Base-by-base conservation (phyloP, 345 rosid genomes). In the Citrus trifoliata region DNA sequence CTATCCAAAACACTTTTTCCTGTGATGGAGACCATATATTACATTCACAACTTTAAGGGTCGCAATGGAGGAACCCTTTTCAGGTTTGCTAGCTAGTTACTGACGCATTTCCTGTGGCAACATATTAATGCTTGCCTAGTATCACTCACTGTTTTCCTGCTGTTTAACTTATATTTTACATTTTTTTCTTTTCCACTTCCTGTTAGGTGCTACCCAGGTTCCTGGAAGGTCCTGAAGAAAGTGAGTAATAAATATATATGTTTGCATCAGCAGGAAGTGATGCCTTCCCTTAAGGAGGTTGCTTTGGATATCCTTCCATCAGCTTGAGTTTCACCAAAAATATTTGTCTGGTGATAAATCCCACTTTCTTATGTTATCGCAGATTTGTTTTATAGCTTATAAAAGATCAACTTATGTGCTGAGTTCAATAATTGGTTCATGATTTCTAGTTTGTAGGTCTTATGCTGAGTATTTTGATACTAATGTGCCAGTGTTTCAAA, bases 251-350 rank as follows among this genome's bases (percentile, higher is more conserved):
- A 24, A 1, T 86, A 76, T 61, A 69, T 87, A 0, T 90, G 91
- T 79, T 33, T 93, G 84, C 97, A 93, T 78, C 91, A 91, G 82
- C 98, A 88, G 85, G 92, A 90, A 75, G 61, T 59, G 24, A 95
- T 93, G 98, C 98, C 98, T 35, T 92, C 98, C 32, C 97, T 95
- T 19, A 93, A 93, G 80, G 97, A 93, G 87, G 98, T 95, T 60
- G 97, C 98, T 21, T 66, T 93, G 53, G 83, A 95, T 75, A 93
- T 93, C 79, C 97, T 95, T 76, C 89, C 97, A 0, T 89, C 90
- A 1, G 85, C 93, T 77, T 90, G 89, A 93, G 73, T 67, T 78
- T 68, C 70, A 53, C 72, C 76, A 46, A 71, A 71, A n/a, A 46
- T 5, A 42, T 12, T 33, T 27, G 55, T 46, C 61, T 48, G 69